Evolutionary conservation across 1,284 basidiomycete species (phyloP), one percentile per base, ranked within the genome.

Genomic region (Naganishia cerealis): DNA sequence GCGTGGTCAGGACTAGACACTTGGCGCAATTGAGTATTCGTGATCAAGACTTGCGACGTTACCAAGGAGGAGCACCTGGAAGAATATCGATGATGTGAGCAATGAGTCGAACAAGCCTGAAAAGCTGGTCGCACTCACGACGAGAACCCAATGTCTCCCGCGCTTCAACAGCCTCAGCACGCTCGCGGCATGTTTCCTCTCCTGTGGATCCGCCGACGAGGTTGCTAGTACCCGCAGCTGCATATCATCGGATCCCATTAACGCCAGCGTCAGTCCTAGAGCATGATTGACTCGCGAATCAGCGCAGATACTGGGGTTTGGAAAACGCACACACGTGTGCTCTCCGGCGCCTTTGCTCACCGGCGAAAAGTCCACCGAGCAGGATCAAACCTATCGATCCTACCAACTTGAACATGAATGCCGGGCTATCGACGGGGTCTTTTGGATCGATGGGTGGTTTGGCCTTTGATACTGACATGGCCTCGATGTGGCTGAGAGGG

Each of bases 171-270:
- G 83, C n/a, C 81, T 82, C 50, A 93, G 79, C 0, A 94, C 92
- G 82, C 86, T 90, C 71, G 84, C 83, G 0, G 91, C 92, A 68
- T 92, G 88, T 65, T 78, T 76, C 72, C 86, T 84, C 78, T 93
- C 90, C 53, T 77, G 82, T 1, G 81, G 74, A 74, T 93, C 86
- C 24, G 88, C 89, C 0, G 92, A 94, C 1, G 90, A 91, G 0
- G 87, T 85, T 0, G 90, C 84, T 29, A 95, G 83, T 0, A 96
- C 94, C 36, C 91, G 88, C 21, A 97, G 84, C 75, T 96, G 93
- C 53, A 97, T 85, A 73, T 94, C 90, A 75, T 98, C 94, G 21
- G 96, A 86, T 1, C 94, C 94, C 94, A 96, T 96, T 39, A 96
- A 83, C 6, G 91, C 94, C 24, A 97, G 86, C 0, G 93, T 96